These are phyloP conservation scores for Colletotrichum tropicicola DNA, from an alignment of 2,329 filamentous ascomycete genomes.

Conservation along the genomic window DNA sequence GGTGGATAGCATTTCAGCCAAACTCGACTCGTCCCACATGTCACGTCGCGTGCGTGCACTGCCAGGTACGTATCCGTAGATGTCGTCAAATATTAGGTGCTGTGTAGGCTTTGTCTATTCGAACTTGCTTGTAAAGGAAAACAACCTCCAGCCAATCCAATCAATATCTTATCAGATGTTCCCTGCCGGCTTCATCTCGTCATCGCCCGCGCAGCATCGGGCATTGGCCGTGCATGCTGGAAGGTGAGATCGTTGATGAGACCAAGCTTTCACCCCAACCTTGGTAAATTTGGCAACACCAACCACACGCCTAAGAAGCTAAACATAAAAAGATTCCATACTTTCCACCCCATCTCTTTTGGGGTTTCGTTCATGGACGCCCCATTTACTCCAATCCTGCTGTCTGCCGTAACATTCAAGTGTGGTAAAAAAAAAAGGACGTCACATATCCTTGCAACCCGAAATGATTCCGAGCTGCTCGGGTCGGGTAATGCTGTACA, in stretches of 20 bases:
- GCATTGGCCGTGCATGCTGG: background rate
- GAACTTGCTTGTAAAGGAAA: background rate
- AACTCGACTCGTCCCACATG: background rate
- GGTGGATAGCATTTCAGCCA: background rate
- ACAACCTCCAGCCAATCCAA: background rate
- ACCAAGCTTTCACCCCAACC: background rate
- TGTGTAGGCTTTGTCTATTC: background rate
- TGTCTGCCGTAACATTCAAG: constrained; percentile 7
- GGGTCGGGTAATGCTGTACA: background rate
- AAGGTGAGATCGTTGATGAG: background rate
- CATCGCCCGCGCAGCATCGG: background rate
- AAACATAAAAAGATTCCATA: background rate
- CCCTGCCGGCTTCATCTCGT: background rate
- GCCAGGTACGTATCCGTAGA: background rate
- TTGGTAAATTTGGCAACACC: background rate
- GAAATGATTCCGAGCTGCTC: background rate
- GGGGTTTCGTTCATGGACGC: background rate
- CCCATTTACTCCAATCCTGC: background rate
- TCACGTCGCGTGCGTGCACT: constrained; percentile 14
- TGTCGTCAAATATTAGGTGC: background rate
- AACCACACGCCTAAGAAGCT: background rate
- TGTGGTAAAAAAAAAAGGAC: background rate
- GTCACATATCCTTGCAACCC: background rate
- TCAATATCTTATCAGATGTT: background rate
- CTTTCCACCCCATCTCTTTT: background rate